Evolutionary conservation across 2,329 filamentous ascomycete species (phyloP), one percentile per base, ranked within the genome.

Genomic region (Xylariaceae sp.): DNA sequence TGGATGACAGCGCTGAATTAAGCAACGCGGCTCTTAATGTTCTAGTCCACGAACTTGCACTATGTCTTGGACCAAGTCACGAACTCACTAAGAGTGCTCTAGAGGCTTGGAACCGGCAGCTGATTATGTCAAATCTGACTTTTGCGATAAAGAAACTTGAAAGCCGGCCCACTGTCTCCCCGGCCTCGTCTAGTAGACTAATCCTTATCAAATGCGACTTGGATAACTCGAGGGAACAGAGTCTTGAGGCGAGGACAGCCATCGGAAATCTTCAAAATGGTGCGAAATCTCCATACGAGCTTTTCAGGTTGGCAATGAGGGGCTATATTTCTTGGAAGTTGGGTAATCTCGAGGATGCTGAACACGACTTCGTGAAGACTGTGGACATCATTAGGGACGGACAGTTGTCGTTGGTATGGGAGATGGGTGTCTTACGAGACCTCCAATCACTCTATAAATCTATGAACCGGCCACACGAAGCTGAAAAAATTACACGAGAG

Each of bases 21-120:
- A 40, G 49, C 9, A 43, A 51, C 19, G 52, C 52, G n/a, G 54
- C 65, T 40, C 29, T 63, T 18, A 54, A 60, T 48, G 44, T 65
- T 46, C 19, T 66, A 21, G 55, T 61, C 9, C 49, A 56, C 42
- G 64, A 66, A 37, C 19, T 65, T 29, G 48, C 50, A 14, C 40
- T 16, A 18, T 58, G 51, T 43, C 60, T 56, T 37, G 64, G 62
- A 9, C 56, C 60, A 19, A 45, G 60, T 3, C 49, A 62, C 18
- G 57, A 62, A 32, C 55, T 66, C 20, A 63, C 61, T 19, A 57
- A 60, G 14, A 41, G 12, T 7, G 32, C 32, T 4, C 23, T 26
- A 4, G 9, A 26, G 23, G 23, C 23, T 26, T 26, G 23, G 23
- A 26, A 4, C 4, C 23, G 23, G 23, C 23, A 9, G 23, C 9